Evolutionary conservation across 202 grass and related monocot genomes (phyloP), one percentile per base, ranked within the genome.

Genomic region (Eragrostis tef): DNA sequence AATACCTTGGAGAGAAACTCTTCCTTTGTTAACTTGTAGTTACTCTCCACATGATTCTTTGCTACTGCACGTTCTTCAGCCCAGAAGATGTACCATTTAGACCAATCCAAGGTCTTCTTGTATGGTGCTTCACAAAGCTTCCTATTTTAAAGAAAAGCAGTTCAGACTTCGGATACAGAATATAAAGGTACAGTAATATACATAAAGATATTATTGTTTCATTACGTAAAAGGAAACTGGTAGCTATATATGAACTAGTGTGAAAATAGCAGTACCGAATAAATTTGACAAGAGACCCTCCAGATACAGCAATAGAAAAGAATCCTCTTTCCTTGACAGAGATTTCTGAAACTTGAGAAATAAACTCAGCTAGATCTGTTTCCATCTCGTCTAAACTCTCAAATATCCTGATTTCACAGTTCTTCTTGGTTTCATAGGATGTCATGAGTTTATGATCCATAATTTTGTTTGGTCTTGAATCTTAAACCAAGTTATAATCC

Each of bases 1-100:
- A 84, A 84, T 86, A 99, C 96, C 91, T 96, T 99, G 6, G 93
- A 90, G 25, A 99, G 85, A 65, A 99, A 91, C 11, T 81, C 81
- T 84, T 96, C 96, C 68, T 92, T 99, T 69, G 89, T 87, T 84
- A 87, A 70, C 81, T 93, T 99, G 77, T 93, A 99, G 67, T 99
- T 96, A 74, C 96, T 99, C 24, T 96, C 96, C 19, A 75, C 83
- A 86, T 99, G 96, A 24, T 88, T 99, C 81, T 99, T 99, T 77
- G 93, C 88, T 16, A 99, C 96, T 9, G 93, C 96, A 53, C 93
- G 89, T 47, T 99, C 96, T 45, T 99, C 93, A 70, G 88, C 85
- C 96, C 96, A 99, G 79, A 99, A 91, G 47, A 99, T 75, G 56
- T 92, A 99, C 96, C 96, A 99, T 76, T 96, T 99, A 13, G 96